Evolutionary conservation across 2,329 filamentous ascomycete species (phyloP).

Genomic region (Ophiostoma sp.): DNA sequence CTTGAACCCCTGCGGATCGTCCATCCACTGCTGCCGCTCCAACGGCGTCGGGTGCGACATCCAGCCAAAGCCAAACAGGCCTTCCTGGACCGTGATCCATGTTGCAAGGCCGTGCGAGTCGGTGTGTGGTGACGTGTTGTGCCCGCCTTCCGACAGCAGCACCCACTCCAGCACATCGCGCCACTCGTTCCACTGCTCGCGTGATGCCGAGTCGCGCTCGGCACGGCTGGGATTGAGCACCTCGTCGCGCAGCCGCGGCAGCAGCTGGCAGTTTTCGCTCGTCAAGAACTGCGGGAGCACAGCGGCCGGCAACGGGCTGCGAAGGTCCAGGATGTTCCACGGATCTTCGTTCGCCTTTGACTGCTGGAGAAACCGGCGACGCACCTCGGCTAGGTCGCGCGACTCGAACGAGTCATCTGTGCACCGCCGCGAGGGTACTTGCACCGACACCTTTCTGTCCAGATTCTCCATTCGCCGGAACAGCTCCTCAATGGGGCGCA

Average conservation of each 20-base stretch:
- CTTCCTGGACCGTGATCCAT: slow-evolving; percentile 35
- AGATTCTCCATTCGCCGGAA: slow-evolving; percentile 31
- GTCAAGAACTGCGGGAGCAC: slow-evolving; percentile 30
- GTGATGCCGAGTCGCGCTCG: slow-evolving; percentile 29
- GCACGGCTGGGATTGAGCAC: slow-evolving; percentile 37
- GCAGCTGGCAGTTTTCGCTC: slow-evolving; percentile 31
- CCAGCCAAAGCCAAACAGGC: slow-evolving; percentile 33
- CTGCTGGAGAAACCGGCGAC: slow-evolving; percentile 27
- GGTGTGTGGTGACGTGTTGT: slow-evolving; percentile 34
- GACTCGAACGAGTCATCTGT: slow-evolving; percentile 29
- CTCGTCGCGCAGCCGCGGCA: slow-evolving; percentile 30
- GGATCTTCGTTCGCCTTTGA: slow-evolving; percentile 25
- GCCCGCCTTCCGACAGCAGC: slow-evolving; percentile 33
- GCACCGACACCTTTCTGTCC: slow-evolving; percentile 29
- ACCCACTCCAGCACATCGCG: slow-evolving; percentile 33
- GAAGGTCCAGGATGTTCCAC: slow-evolving; percentile 32
- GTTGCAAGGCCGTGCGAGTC: slow-evolving; percentile 35
- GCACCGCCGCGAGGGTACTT: slow-evolving; percentile 30
- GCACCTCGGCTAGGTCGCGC: slow-evolving; percentile 26
- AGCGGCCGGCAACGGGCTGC: slow-evolving; percentile 29
- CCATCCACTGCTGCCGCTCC: slow-evolving; percentile 30
- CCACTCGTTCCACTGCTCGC: slow-evolving; percentile 34
- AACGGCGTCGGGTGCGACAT: slow-evolving; percentile 30
- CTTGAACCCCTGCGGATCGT: slow-evolving; percentile 28
- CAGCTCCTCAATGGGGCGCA: slow-evolving; percentile 29